Evolutionary conservation across 371 early-diverging fungal species (phyloP), one percentile per base, ranked within the genome.

Genomic region (Mortierella sp.): DNA sequence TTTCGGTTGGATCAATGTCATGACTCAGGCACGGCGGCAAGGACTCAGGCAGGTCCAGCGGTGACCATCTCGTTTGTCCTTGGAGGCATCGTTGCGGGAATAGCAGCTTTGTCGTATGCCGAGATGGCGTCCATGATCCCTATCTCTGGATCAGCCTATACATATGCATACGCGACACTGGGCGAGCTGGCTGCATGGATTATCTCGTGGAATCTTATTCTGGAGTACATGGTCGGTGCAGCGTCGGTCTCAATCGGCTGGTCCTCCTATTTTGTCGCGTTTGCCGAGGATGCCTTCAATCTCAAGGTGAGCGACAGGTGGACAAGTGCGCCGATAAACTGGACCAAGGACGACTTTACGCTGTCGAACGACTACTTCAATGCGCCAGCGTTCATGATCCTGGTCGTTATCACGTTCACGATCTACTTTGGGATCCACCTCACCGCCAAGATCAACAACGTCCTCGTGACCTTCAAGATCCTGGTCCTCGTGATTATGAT

Each of bases 91-190:
- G 90, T 92, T 52, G 87, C 94, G 37, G 92, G 87, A 6, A 89
- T 94, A 71, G 93, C 95, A 7, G 95, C 94, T 0, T 85, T 96
- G 8, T 94, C 93, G 64, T 96, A 96, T 76, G 91, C 95, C 37
- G 96, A 96, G 86, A 87, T 96, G 87, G 92, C 96, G 1, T 91
- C 94, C 22, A 93, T 93, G 93, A 92, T 96, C 48, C 96, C 96
- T 4, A 91, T 95, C 16, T 89, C 95, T 26, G 96, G 96, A 29
- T 95, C 95, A 0, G 93, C 95, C 11, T 96, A 95, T 76, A 93
- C 96, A 0, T 95, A 94, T 71, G 90, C 94, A 13, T 95, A 95
- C 71, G 94, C 95, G 2, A 94, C 95, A 1, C 89, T 95, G 87
- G 96, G 96, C 34, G 96, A 96, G 87, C 86, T 95, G 50, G 80